Percentiles rank a stretch among this genome's conserved stretches.
phyloP scores from a whole-genome alignment of 2,329 filamentous ascomycete genomes.

The Emergomyces orientalis region DNA sequence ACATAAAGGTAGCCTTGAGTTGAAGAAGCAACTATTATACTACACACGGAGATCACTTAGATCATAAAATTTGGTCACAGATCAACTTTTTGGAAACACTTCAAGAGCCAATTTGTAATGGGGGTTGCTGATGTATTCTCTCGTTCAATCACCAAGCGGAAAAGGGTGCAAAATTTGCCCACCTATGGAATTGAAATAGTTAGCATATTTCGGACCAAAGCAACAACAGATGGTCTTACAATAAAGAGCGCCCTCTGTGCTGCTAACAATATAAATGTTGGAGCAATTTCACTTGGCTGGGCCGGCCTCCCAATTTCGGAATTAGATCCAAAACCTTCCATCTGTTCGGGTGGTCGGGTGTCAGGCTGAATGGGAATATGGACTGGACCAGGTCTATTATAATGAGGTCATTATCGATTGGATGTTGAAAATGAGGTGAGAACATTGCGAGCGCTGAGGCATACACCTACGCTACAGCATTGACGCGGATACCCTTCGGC shows the following conservation, averaged over 20 bases:
- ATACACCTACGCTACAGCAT: constrained; percentile 32
- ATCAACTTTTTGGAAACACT: too few species aligned
- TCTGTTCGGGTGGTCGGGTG: constrained; percentile 26
- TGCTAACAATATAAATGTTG: constrained; percentile 35
- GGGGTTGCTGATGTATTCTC: too few species aligned
- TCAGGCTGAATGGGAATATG: constrained; percentile 31
- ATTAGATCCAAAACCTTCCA: constrained; percentile 27
- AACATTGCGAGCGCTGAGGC: background rate
- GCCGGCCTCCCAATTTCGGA: constrained; percentile 27
- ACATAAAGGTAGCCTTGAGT: too few species aligned
- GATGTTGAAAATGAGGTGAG: background rate
- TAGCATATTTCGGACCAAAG: background rate
- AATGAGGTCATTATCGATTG: background rate
- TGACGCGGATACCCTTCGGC: constrained; percentile 51
- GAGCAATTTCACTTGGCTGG: constrained; percentile 32
- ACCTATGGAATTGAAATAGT: constrained; percentile 17
- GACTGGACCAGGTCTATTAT: constrained; percentile 24
- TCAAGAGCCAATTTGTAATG: too few species aligned
- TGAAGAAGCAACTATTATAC: too few species aligned
- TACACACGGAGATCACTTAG: too few species aligned
- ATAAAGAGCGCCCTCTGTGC: constrained; percentile 27
- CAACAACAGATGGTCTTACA: constrained; percentile 21
- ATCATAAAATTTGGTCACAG: too few species aligned
- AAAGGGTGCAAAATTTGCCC: constrained; percentile 30
- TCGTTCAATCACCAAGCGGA: constrained; percentile 27